Evolutionary conservation across 2,329 filamentous ascomycete species (phyloP).

Genomic region (Fusarium citri): DNA sequence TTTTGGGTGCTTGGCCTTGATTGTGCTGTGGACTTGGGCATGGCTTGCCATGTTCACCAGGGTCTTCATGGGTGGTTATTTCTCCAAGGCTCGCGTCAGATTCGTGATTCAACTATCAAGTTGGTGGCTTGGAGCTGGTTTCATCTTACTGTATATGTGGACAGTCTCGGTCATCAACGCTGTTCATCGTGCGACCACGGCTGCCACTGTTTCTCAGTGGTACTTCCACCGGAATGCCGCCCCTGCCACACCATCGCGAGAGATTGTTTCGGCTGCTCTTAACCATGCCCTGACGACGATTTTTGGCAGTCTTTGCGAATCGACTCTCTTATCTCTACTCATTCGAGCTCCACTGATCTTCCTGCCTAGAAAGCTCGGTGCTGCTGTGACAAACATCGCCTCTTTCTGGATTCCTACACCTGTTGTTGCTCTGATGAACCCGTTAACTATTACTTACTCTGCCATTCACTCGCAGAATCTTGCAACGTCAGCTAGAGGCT

Average conservation of each 20-base stretch:
- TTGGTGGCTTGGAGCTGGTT: conserved; percentile 95
- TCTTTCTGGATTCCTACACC: conserved; percentile 88
- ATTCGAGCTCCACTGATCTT: conserved; percentile 88
- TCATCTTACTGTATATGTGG: conserved; percentile 96
- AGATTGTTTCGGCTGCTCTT: conserved; percentile 86
- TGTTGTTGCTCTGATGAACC: conserved; percentile 87
- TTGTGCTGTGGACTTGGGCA: conserved; percentile 92
- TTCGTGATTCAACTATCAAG: conserved; percentile 90
- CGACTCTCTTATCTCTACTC: conserved; percentile 81
- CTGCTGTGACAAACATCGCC: conserved; percentile 76
- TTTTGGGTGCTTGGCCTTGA: conserved; percentile 77
- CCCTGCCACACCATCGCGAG: conserved; percentile 79
- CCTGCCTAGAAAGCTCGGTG: conserved; percentile 76
- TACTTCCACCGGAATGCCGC: conserved; percentile 94
- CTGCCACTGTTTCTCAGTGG: conserved; percentile 97
- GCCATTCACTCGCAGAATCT: conserved; percentile 93
- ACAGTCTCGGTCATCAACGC: conserved; percentile 88
- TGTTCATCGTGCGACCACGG: conserved; percentile 90
- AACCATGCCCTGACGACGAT: conserved; percentile 85
- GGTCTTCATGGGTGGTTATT: conserved; percentile 92
- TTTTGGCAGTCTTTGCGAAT: conserved; percentile 92
- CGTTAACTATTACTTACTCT: conserved; percentile 89
- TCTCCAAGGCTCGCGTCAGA: conserved; percentile 68
- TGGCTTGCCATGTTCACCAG: conserved; percentile 98
- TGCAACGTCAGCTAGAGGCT: conserved; percentile 78